Evolutionary conservation across 768 basidiomycete genomes (phyloP).

Genomic region (Melanogaster broomeanus): DNA sequence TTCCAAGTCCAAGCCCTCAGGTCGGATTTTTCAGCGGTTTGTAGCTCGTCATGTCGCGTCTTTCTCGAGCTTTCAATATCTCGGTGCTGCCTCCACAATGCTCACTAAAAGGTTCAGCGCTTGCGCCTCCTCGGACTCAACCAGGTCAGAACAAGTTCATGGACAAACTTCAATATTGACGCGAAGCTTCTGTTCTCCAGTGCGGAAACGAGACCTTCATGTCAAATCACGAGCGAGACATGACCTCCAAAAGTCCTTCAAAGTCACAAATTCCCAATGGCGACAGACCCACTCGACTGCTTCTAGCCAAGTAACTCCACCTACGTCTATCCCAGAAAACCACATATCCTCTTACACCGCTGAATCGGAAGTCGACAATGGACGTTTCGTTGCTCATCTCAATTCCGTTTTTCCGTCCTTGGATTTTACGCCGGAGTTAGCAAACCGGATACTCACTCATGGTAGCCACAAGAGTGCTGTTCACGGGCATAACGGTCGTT

Average conservation of each 20-base stretch:
- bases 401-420: constrained; percentile 64
- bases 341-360: neutral
- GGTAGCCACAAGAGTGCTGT: constrained; percentile 66
- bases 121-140: constrained; percentile 17
- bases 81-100: constrained; percentile 11
- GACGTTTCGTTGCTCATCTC: constrained; percentile 53
- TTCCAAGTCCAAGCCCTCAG: constrained; percentile 1
- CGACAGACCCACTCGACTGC: neutral
- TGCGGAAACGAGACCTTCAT: constrained; percentile 3
- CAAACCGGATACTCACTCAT: constrained; percentile 76
- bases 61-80: constrained; percentile 15
- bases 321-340: neutral
- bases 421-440: constrained; percentile 69
- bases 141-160: constrained; percentile 7
- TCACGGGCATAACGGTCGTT: constrained; percentile 70
- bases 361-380: constrained; percentile 6
- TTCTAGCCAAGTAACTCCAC: constrained; percentile 4
- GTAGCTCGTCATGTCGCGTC: constrained; percentile 18
- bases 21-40: neutral
- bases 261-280: neutral
- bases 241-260: neutral
- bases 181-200: neutral
- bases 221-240: neutral
- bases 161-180: neutral
- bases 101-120: constrained; percentile 10